Base-by-base conservation (phyloP, 305 asterid genomes). In the Fraxinus xanthoxyloides region DNA sequence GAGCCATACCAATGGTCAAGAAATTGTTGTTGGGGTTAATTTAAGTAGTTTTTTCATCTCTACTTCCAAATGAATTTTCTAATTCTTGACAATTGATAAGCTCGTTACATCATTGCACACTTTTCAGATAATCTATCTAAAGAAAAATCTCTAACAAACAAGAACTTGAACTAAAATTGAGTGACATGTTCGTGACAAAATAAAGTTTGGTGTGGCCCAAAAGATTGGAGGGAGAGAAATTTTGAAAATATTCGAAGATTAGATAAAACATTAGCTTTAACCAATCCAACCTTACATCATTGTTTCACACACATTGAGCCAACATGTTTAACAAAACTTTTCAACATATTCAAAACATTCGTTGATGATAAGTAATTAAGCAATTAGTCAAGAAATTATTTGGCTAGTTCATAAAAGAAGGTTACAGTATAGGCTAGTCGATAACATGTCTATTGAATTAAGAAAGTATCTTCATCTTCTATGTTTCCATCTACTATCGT, bases 401-500 rank as follows among this genome's bases (percentile, higher is more conserved):
- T 76, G 15, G 5, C 30, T 83, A 72, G 77, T 43, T 34, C 56
- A 78, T 26, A 19, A 59, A 32, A 65, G 26, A 79, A 36, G 80
- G 38, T 38, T 23, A 54, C 15, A 72, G 36, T 72, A 32, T 32
- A 32, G 43, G 76, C 76, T 72, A 31, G 19, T 77, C 9, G 32
- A 79, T 35, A 17, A 72, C 70, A 75, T 23, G 26, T 78, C 17
- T 40, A 77, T 80, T 63, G 73, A 82, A 75, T 75, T 69, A 48
- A 65, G 17, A 67, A 70, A 35, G 24, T 61, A 43, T 21, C 54
- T 35, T 23, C 82, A 61, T 61, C 65, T 26, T 43, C 48, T 51
- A 34, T 26, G 28, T 21, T 59, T 59, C 72, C 72, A 24, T 63
- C 84, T 81, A 82, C 84, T 79, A 82, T 82, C 92, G 85, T 80